Conservation (phyloP, 2,329 filamentous ascomycete genomes). For the Chaetothyriales sp. region DNA sequence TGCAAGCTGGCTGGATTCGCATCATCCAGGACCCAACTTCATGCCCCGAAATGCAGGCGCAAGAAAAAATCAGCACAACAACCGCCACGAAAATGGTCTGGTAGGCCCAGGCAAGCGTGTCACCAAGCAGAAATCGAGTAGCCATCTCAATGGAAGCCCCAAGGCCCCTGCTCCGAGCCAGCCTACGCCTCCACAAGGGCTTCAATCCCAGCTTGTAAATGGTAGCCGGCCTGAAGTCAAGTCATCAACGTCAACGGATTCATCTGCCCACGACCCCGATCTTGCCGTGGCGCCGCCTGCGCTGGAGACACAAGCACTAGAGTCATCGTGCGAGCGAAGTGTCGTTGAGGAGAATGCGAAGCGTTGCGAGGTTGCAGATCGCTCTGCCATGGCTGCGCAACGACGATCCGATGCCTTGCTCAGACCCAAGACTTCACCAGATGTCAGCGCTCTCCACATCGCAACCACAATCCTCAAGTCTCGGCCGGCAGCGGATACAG, state of each 20-base stretch:
- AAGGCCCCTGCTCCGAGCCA: constrained; percentile 25
- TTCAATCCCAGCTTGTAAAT: background rate
- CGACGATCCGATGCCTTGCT: constrained; percentile 55
- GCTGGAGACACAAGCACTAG: background rate
- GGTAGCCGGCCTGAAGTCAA: background rate
- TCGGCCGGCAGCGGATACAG: constrained; percentile 83
- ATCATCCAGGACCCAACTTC: constrained; percentile 20
- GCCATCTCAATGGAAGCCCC: constrained; percentile 37
- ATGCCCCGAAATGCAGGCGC: constrained; percentile 36
- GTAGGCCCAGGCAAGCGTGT: constrained; percentile 62
- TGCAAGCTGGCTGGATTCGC: constrained; percentile 17
- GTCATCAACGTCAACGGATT: background rate
- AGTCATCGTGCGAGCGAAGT: constrained; percentile 6
- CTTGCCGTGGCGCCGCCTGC: background rate
- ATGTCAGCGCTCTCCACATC: constrained; percentile 58
- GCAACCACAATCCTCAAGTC: constrained; percentile 76
- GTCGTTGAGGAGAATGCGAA: constrained; percentile 1
- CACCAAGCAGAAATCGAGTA: constrained; percentile 41
- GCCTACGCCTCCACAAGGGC: constrained; percentile 7
- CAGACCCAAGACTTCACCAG: constrained; percentile 53
- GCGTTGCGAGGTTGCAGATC: constrained; percentile 8
- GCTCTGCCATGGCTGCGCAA: constrained; percentile 12
- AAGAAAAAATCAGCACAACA: constrained; percentile 51
- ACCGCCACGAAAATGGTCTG: constrained; percentile 73
- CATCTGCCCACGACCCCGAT: background rate